Percentiles rank a stretch among this genome's conserved stretches.
Evolutionary conservation across 2,329 filamentous ascomycete genomes (phyloP).

Genomic region (Rhynchosporium secalis): DNA sequence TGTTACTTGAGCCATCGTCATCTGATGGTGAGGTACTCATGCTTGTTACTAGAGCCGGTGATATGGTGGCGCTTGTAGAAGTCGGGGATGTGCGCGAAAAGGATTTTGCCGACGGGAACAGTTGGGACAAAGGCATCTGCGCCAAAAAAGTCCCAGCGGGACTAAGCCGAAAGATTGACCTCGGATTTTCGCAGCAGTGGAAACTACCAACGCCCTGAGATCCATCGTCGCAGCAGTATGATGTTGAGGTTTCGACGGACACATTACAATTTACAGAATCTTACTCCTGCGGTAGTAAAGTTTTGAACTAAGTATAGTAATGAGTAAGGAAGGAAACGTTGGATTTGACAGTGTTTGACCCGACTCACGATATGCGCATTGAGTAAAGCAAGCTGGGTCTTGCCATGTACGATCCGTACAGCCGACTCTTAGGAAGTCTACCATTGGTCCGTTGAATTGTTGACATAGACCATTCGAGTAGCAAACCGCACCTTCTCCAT

Average conservation of each 20-base stretch:
- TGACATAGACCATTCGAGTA: constrained; percentile 33
- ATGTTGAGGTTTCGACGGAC: constrained; percentile 27
- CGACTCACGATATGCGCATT: constrained; percentile 29
- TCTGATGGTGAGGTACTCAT: neutral
- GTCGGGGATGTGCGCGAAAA: constrained; percentile 11
- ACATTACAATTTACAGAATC: constrained; percentile 30
- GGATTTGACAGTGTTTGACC: neutral
- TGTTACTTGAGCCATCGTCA: constrained; percentile 8
- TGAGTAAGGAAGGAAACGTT: neutral
- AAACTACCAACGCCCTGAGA: constrained; percentile 23
- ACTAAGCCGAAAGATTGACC: constrained; percentile 21
- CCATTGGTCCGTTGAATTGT: constrained; percentile 23
- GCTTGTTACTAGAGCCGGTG: constrained; percentile 14
- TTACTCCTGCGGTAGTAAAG: constrained; percentile 27
- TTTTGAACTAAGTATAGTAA: constrained; percentile 20
- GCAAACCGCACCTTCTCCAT: constrained; percentile 26
- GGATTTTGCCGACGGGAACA: constrained; percentile 10
- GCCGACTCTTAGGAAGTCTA: constrained; percentile 33
- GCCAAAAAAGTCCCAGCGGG: constrained; percentile 23
- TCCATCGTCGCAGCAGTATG: constrained; percentile 32
- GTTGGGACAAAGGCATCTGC: constrained; percentile 20
- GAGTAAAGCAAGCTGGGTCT: constrained; percentile 29
- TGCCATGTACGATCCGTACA: constrained; percentile 34
- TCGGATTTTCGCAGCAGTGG: constrained; percentile 22
- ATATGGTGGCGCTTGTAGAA: constrained; percentile 15